phyloP scores from a whole-genome alignment of 495 filamentous ascomycete species.

The Staphylotrichum longicolle region DNA sequence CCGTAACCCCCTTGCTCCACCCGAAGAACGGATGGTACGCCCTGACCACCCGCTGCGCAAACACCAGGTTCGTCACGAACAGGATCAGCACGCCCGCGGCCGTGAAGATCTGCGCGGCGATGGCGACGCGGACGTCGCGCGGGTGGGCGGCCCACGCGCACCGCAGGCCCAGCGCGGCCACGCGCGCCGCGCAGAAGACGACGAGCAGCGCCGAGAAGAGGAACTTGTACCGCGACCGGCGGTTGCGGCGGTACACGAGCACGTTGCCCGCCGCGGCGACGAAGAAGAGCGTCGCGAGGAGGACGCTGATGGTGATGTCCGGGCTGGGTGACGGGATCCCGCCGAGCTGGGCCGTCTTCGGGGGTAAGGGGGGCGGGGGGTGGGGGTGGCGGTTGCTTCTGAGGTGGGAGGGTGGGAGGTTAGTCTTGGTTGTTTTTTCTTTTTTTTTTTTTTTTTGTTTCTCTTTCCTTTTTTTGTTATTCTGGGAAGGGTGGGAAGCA shows the following conservation, averaged over 20 bases:
- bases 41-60: slow-evolving; percentile 72
- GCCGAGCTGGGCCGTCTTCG: slow-evolving; percentile 10
- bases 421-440: neutral
- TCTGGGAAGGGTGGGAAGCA: too few relatives aligned
- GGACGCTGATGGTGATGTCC: slow-evolving; percentile 52
- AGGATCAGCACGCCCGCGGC: slow-evolving; percentile 72
- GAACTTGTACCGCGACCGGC: slow-evolving; percentile 61
- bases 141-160: slow-evolving; percentile 55
- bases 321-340: neutral
- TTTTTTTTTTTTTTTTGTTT: too few relatives aligned
- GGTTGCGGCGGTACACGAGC: slow-evolving; percentile 62
- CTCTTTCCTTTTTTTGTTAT: too few relatives aligned
- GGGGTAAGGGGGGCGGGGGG: slow-evolving; percentile 14
- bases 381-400: neutral
- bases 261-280: slow-evolving; percentile 59
- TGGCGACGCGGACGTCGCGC: slow-evolving; percentile 53
- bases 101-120: slow-evolving; percentile 73
- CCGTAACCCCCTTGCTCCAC: slow-evolving; percentile 54
- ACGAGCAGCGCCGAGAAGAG: slow-evolving; percentile 65
- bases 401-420: neutral
- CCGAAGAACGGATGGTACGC: slow-evolving; percentile 69
- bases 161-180: slow-evolving; percentile 62
- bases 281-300: slow-evolving; percentile 67
- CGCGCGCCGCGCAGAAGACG: slow-evolving; percentile 75
- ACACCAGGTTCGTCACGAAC: slow-evolving; percentile 79